Conservation (phyloP, 176 grass and related monocot species). For the Sorghum bicolor region DNA sequence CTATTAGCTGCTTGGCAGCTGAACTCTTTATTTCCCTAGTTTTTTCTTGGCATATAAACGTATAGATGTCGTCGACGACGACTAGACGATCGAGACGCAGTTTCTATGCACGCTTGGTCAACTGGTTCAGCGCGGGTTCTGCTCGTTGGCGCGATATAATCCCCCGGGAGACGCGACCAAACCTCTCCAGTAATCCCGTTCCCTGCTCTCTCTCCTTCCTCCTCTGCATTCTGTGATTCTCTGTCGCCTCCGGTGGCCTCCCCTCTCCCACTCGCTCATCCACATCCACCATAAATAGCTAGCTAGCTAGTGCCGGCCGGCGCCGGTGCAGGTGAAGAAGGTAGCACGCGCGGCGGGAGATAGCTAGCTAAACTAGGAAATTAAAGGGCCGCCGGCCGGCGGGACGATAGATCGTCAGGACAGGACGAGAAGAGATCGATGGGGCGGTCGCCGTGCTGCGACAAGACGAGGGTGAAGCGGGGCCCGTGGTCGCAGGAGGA, state of each 20-base stretch:
- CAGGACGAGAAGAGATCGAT: slow-evolving; percentile 2
- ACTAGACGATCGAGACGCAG: neutral
- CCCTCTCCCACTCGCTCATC: neutral
- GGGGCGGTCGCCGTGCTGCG: slow-evolving; percentile 87
- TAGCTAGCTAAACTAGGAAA: neutral
- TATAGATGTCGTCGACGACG: neutral
- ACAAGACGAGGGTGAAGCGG: slow-evolving; percentile 76
- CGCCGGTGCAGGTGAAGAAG: neutral
- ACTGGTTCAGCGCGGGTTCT: too few species aligned
- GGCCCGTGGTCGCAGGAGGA: slow-evolving; percentile 90
- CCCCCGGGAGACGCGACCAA: neutral
- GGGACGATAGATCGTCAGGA: neutral
- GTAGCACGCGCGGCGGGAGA: neutral
- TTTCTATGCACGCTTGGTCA: neutral
- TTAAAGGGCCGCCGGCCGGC: too few species aligned
- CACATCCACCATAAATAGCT: neutral
- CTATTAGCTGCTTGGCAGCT: too few species aligned
- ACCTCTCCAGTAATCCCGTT: neutral
- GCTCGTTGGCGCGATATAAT: too few species aligned
- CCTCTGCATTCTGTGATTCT: neutral
- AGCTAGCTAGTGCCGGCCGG: too few species aligned
- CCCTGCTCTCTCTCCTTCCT: neutral
- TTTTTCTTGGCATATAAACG: neutral
- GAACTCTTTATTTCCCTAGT: neutral
- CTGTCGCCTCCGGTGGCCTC: neutral